Base-by-base conservation (phyloP, 2,329 filamentous ascomycete species). In the Penicillium sp. region DNA sequence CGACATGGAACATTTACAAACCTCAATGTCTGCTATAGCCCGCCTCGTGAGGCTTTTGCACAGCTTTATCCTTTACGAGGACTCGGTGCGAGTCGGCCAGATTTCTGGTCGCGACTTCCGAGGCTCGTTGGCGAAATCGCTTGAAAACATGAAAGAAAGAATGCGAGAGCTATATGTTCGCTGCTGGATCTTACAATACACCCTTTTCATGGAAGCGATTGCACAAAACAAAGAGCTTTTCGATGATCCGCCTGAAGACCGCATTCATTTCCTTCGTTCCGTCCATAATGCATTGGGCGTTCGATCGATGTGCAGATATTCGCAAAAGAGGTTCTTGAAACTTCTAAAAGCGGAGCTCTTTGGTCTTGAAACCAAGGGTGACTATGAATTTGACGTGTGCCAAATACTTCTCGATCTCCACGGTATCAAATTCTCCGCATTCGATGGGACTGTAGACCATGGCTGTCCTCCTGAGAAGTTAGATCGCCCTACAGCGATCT, bases 151-250 rank as follows among this genome's bases (percentile, higher is more conserved):
- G 62, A 82, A 86, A 55, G 85, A 83, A 53, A 91, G 88, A 67
- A 78, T 97, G 42, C 86, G 91, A 39, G 92, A 97, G 64, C 89
- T 96, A 80, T 88, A 96, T 66, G 84, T 96, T 3, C 86, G 91
- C 34, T 85, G 87, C 11, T 97, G 94, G 93, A 91, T 89, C 37
- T 76, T 97, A 38, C 87, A 93, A 60, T 99, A 97, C 69, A 83
- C 85, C 0, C 76, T 97, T 50, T 73, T 97, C 42, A 89, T 88
- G 68, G 87, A 92, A 60, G 89, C 85, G 4, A 86, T 92, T 29
- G 75, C 78, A 6, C 89, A 92, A 62, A 85, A 89, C 62, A 73
- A 76, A 9, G 81, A 85, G 1, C 71, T 82, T 0, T 93, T 92
- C 64, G 78, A 85, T 3, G 82, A 80, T 5, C 83, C 87, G 0